These are phyloP conservation scores for Lathyrus tuberosus DNA, from an alignment of 306 rosid genomes.

Conservation along the genomic window DNA sequence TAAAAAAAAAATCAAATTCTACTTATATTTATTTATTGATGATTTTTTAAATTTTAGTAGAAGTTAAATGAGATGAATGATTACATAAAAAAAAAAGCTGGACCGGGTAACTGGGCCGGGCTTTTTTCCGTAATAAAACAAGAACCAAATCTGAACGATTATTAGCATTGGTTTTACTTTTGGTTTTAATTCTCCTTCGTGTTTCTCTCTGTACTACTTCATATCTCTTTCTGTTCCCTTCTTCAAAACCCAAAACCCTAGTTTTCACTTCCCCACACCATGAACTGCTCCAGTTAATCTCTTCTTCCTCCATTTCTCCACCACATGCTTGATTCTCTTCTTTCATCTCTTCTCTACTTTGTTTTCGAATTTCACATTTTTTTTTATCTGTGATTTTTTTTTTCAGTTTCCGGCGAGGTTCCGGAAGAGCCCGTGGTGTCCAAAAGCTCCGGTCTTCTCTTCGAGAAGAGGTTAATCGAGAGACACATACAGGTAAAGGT, in stretches of 20 bases:
- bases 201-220: slow-evolving; percentile 15
- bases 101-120: slow-evolving; percentile 38
- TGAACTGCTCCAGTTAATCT: slow-evolving; percentile 48
- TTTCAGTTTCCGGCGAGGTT: slow-evolving; percentile 96
- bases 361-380: not conserved
- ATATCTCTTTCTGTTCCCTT: not conserved
- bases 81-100: not conserved
- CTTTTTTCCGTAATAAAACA: slow-evolving; percentile 1
- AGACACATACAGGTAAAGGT: slow-evolving; percentile 69
- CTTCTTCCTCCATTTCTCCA: slow-evolving; percentile 2
- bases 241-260: slow-evolving; percentile 48
- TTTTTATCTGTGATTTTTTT: slow-evolving; percentile 46
- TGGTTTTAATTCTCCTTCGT: not conserved
- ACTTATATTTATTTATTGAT: no score
- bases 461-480: slow-evolving; percentile 87
- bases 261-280: slow-evolving; percentile 22
- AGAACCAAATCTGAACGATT: slow-evolving; percentile 2
- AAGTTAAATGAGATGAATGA: not conserved
- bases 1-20: no score
- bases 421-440: slow-evolving; percentile 99
- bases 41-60: no score
- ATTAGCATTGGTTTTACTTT: not conserved
- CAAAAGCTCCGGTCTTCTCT: slow-evolving; percentile 75
- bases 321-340: not conserved
- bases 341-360: not conserved